Conservation (phyloP, 2,329 filamentous ascomycete genomes). For the Amauroascus verrucosus region DNA sequence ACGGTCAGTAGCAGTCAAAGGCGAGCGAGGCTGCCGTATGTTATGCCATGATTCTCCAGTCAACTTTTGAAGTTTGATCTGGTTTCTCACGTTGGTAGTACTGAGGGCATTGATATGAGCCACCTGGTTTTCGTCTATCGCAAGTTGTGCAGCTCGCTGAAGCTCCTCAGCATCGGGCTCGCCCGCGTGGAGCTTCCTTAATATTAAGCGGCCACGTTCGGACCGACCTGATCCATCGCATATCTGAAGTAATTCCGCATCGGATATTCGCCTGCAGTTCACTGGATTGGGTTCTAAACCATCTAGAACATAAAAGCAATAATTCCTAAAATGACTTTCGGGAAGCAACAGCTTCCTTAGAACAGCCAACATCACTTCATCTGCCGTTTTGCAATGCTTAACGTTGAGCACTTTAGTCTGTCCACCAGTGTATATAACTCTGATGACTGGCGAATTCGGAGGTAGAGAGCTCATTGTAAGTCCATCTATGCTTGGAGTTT, state of each 20-base stretch:
- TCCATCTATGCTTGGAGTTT: slow-evolving; percentile 74
- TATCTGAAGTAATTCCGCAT: slow-evolving; percentile 80
- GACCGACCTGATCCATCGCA: slow-evolving; percentile 76
- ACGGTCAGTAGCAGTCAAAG: slow-evolving; percentile 41
- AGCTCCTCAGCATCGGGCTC: slow-evolving; percentile 82
- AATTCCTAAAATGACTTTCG: slow-evolving; percentile 85
- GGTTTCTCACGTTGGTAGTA: slow-evolving; percentile 61
- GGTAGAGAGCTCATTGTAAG: slow-evolving; percentile 79
- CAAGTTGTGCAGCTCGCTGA: slow-evolving; percentile 77
- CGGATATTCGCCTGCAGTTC: slow-evolving; percentile 70
- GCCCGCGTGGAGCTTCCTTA: slow-evolving; percentile 83
- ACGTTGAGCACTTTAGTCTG: slow-evolving; percentile 91
- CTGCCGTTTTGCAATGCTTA: slow-evolving; percentile 77
- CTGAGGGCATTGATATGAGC: slow-evolving; percentile 54
- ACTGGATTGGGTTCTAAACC: slow-evolving; percentile 73
- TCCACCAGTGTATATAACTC: slow-evolving; percentile 84
- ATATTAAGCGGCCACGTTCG: slow-evolving; percentile 80
- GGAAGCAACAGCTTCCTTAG: slow-evolving; percentile 78
- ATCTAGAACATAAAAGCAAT: slow-evolving; percentile 90
- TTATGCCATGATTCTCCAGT: slow-evolving; percentile 80
- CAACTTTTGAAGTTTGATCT: slow-evolving; percentile 78
- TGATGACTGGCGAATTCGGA: slow-evolving; percentile 75
- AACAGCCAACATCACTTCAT: slow-evolving; percentile 85
- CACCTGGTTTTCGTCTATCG: slow-evolving; percentile 72
- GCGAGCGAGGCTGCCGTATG: slow-evolving; percentile 77